A percentile compares a stretch with the other conserved stretches of the same genome.
Conservation (phyloP, 768 basidiomycete genomes). For the Stropharia rugosoannulata region DNA sequence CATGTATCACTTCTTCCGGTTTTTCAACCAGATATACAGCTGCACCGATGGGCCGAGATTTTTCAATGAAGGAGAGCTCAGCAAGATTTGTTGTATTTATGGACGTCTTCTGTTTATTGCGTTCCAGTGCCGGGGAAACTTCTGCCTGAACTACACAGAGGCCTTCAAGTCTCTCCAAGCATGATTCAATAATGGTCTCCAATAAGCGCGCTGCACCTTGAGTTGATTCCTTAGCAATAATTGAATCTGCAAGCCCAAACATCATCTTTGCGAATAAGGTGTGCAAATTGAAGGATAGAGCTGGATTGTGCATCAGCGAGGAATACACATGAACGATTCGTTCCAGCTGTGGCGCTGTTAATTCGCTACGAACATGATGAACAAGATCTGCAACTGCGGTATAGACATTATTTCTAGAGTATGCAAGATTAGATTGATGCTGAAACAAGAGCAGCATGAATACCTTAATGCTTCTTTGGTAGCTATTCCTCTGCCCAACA, state of each 20-base stretch:
- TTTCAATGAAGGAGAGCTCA: constrained; percentile 77
- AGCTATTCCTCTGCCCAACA: constrained; percentile 82
- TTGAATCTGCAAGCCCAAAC: constrained; percentile 83
- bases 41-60: constrained; percentile 77
- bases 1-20: constrained; percentile 78
- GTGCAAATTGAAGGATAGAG: constrained; percentile 77
- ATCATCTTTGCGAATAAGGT: constrained; percentile 92
- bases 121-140: constrained; percentile 45
- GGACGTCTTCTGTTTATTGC: constrained; percentile 30
- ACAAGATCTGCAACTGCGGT: constrained; percentile 90
- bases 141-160: constrained; percentile 67
- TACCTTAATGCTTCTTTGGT: constrained; percentile 85
- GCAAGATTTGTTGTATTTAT: constrained; percentile 34
- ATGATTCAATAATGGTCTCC: constrained; percentile 74
- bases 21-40: constrained; percentile 79
- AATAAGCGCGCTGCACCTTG: constrained; percentile 71
- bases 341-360: constrained; percentile 72
- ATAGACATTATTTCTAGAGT: constrained; percentile 70
- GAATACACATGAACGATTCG: constrained; percentile 84
- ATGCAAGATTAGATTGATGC: not conserved
- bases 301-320: constrained; percentile 85
- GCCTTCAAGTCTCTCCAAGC: constrained; percentile 81
- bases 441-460: constrained; percentile 14
- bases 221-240: constrained; percentile 72
- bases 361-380: constrained; percentile 85